Base-by-base conservation (phyloP, 495 filamentous ascomycete species). In the Viridothelium virens region DNA sequence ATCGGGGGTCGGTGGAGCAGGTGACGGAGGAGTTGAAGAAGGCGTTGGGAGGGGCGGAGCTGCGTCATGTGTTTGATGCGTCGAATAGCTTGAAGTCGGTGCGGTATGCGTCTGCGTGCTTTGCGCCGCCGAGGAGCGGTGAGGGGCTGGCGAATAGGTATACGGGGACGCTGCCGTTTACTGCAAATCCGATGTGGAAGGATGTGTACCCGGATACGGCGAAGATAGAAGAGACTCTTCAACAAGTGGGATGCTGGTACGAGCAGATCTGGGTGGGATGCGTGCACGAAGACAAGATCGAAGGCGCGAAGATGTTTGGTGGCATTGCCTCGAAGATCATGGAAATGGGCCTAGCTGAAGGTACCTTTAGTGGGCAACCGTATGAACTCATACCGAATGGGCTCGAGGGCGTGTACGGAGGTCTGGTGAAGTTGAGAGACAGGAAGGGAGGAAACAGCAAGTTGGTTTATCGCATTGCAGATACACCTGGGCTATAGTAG, bases 401-500 rank as follows among this genome's bases (percentile, higher is more conserved):
- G 0, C 71, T 86, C 56, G 72, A 80, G 38, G 82, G 77, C 16
- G 79, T 84, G 2, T 66, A 84, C 33, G 75, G 79, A 5, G 86
- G 85, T 0, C 56, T 89, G 69, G 65, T 82, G 65, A 72, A 80
- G 64, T 63, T 86, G 68, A 77, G 78, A 70, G 73, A 76, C 59
- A 78, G 74, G 44, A 79, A 80, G 69, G 79, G 87, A 34, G 84
- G 82, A 66, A 85, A 81, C 33, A 74, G 77, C 69, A 89, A 87
- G 76, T 67, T 88, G 62, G 83, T 89, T 39, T 75, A 75, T 65
- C 70, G 56, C 46, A 62, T 76, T 14, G 66, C 64, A 63, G 71
- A 75, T 9, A 67, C 68, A 38, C 68, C 68, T 33, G 53, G 53
- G 14, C 14, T 59, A 31, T 1, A 59, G n/a, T 62, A 65, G 38